These are phyloP conservation scores for Cryomyces antarcticus DNA, from an alignment of 495 filamentous ascomycete species.

Conservation along the genomic window DNA sequence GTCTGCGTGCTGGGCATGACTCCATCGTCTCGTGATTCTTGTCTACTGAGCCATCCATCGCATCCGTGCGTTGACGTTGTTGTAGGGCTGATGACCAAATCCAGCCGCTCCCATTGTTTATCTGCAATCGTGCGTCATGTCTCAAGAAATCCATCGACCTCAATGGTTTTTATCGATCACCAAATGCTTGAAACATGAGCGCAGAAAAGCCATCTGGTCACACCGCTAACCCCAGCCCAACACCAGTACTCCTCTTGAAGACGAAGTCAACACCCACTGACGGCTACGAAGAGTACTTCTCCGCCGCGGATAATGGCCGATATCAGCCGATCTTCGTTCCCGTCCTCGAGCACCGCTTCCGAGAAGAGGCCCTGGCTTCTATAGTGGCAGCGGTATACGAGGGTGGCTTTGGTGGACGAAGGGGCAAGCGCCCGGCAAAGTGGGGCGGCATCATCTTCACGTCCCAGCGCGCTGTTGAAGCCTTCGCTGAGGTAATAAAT, in stretches of 20 bases:
- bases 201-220: background rate
- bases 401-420: slow-evolving; percentile 8
- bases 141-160: too few relatives aligned
- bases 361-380: slow-evolving; percentile 24
- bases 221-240: slow-evolving; percentile 1
- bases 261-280: slow-evolving; percentile 63
- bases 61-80: too few relatives aligned
- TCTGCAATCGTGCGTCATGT: too few relatives aligned
- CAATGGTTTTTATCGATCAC: too few relatives aligned
- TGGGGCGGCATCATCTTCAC: slow-evolving; percentile 88
- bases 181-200: too few relatives aligned
- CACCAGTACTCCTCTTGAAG: slow-evolving; percentile 66
- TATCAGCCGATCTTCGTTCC: slow-evolving; percentile 59
- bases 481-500: slow-evolving; percentile 45
- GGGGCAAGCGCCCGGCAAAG: slow-evolving; percentile 12
- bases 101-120: too few relatives aligned
- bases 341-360: slow-evolving; percentile 55
- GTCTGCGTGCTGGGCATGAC: slow-evolving; percentile 1
- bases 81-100: too few relatives aligned
- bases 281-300: slow-evolving; percentile 60
- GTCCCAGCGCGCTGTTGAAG: slow-evolving; percentile 83
- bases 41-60: too few relatives aligned
- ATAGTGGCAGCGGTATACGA: slow-evolving; percentile 23
- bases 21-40: background rate
- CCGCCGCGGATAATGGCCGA: slow-evolving; percentile 18